Percentiles rank a stretch among this genome's conserved stretches.
Conservation (phyloP, 176 grass and related monocot species). For the Bonia amplexicaulis region DNA sequence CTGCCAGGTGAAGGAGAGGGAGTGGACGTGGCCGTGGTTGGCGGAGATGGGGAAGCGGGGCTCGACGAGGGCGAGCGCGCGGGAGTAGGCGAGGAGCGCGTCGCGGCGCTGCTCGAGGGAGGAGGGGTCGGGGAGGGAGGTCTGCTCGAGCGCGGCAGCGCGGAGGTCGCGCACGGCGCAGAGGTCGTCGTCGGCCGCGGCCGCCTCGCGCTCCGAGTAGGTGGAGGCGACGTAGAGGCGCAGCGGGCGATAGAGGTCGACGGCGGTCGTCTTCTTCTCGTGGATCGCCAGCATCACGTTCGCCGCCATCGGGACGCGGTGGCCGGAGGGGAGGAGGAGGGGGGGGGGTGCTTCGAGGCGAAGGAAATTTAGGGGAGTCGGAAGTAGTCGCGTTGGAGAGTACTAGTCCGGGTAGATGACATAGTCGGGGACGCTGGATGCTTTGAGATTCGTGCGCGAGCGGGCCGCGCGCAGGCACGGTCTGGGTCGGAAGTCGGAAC, state of each 20-base stretch:
- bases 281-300: slow-evolving; percentile 98
- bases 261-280: slow-evolving; percentile 76
- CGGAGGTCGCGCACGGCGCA: slow-evolving; percentile 67
- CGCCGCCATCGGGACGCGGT: slow-evolving; percentile 35
- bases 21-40: slow-evolving; percentile 71
- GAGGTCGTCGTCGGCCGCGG: slow-evolving; percentile 79
- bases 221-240: slow-evolving; percentile 70
- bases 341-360: slow-evolving; percentile 23
- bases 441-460: slow-evolving; percentile 24
- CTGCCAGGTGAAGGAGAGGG: slow-evolving; percentile 90
- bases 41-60: slow-evolving; percentile 87
- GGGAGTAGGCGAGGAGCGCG: slow-evolving; percentile 68
- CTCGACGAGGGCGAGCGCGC: slow-evolving; percentile 72
- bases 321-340: slow-evolving; percentile 9
- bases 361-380: slow-evolving; percentile 15
- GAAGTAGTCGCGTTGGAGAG: slow-evolving; percentile 15
- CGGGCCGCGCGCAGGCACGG: no score
- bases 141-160: slow-evolving; percentile 47
- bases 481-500: background rate
- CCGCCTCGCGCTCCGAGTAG: slow-evolving; percentile 91
- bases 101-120: slow-evolving; percentile 80
- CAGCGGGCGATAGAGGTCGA: slow-evolving; percentile 85
- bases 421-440: slow-evolving; percentile 2
- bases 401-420: background rate
- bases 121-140: slow-evolving; percentile 41